These are phyloP conservation scores for Martiniozyma asiatica DNA, from an alignment of 1,139 yeast genomes.

Conservation along the genomic window DNA sequence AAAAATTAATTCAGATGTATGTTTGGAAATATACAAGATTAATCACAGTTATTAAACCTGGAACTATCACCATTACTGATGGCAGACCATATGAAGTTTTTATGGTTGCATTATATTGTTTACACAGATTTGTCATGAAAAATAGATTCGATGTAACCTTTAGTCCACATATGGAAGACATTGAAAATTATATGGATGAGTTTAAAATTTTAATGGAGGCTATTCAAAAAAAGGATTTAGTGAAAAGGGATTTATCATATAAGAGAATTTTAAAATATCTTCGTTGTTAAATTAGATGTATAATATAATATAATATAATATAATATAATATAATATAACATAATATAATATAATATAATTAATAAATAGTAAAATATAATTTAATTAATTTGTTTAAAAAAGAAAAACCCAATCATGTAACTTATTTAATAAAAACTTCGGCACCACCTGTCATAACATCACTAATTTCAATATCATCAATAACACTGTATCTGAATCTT, in stretches of 20 bases:
- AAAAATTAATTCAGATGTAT: conserved; percentile 20
- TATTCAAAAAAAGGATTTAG: conserved; percentile 9
- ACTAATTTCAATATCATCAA: conserved; percentile 61
- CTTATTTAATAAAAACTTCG: conserved; percentile 19
- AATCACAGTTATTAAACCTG: conserved; percentile 14
- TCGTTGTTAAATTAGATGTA: no score
- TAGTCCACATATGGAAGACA: conserved; percentile 12
- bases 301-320: neutral
- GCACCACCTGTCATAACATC: conserved; percentile 74
- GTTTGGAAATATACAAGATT: conserved; percentile 18
- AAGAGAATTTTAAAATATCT: conserved; percentile 5
- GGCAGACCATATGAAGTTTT: conserved; percentile 16
- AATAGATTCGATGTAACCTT: conserved; percentile 13
- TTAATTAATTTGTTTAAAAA: neutral
- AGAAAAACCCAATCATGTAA: neutral
- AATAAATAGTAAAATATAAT: conserved; percentile 4
- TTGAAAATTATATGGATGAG: conserved; percentile 18
- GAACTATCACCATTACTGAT: conserved; percentile 12
- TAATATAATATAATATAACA: neutral
- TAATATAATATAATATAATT: neutral
- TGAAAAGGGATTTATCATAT: conserved; percentile 11
- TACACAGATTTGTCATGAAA: conserved; percentile 17
- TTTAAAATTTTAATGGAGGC: conserved; percentile 19
- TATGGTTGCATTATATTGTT: conserved; percentile 15
- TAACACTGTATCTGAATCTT: conserved; percentile 54